Evolutionary conservation across 2,329 filamentous ascomycete species (phyloP).

Genomic region (Dothideomycetes sp.): DNA sequence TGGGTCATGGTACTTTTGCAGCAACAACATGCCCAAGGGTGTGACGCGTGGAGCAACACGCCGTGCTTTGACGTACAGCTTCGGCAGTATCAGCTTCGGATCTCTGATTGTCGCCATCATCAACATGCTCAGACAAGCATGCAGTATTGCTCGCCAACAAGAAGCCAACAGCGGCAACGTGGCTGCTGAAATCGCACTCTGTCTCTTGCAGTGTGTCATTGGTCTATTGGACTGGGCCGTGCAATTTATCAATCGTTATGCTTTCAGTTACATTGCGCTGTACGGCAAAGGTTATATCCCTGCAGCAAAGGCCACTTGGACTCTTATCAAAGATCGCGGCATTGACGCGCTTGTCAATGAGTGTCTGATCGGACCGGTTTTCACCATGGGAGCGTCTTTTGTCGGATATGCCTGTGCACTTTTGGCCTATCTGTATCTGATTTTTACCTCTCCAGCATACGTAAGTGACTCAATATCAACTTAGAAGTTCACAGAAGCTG

Average conservation of each 20-base stretch:
- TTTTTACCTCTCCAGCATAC: slow-evolving; percentile 70
- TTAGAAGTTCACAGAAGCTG: too few relatives aligned
- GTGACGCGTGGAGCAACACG: slow-evolving; percentile 76
- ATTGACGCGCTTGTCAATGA: slow-evolving; percentile 86
- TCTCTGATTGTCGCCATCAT: slow-evolving; percentile 79
- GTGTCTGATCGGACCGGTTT: slow-evolving; percentile 54
- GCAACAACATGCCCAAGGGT: slow-evolving; percentile 57
- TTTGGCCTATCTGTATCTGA: slow-evolving; percentile 75
- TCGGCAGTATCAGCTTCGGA: slow-evolving; percentile 81
- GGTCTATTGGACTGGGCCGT: slow-evolving; percentile 73
- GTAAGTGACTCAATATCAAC: too few relatives aligned
- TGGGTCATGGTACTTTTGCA: slow-evolving; percentile 84
- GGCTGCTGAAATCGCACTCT: slow-evolving; percentile 56
- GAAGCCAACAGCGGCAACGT: slow-evolving; percentile 58
- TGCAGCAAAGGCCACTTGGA: slow-evolving; percentile 83
- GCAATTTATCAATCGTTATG: slow-evolving; percentile 75
- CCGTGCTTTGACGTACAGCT: slow-evolving; percentile 78
- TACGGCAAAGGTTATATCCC: slow-evolving; percentile 83
- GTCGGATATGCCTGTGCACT: slow-evolving; percentile 74
- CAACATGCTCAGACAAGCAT: slow-evolving; percentile 71
- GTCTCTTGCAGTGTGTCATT: slow-evolving; percentile 66
- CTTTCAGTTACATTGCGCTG: slow-evolving; percentile 83
- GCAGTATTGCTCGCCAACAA: slow-evolving; percentile 62
- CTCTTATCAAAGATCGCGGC: slow-evolving; percentile 81
- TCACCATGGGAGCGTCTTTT: slow-evolving; percentile 56